Conservation (phyloP, 495 filamentous ascomycete species). For the Friedmanniomyces simplex region DNA sequence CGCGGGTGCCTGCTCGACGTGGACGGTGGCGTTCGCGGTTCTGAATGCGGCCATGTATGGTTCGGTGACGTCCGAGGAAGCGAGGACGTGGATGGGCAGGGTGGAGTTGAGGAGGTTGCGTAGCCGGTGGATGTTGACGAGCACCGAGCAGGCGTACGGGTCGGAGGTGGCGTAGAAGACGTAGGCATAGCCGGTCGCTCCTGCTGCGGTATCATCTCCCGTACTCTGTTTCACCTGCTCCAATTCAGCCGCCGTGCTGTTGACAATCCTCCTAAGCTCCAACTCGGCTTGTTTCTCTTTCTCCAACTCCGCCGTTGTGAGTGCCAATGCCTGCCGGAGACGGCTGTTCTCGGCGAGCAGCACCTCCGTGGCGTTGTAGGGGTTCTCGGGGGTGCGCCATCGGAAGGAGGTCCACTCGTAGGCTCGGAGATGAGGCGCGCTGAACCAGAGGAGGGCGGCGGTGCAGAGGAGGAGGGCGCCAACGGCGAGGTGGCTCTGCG, state of each 20-base stretch:
- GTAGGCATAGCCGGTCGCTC: slow-evolving; percentile 26
- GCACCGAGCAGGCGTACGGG: slow-evolving; percentile 31
- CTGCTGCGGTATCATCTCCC: too few relatives aligned
- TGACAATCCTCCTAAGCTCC: too few relatives aligned
- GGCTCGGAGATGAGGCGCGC: background rate
- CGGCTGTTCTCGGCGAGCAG: background rate
- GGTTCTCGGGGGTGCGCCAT: background rate
- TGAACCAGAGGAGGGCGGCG: background rate
- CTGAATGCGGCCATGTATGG: slow-evolving; percentile 3
- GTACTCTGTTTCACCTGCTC: too few relatives aligned
- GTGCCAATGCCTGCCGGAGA: background rate
- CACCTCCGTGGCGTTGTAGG: background rate
- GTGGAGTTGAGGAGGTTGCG: slow-evolving; percentile 20
- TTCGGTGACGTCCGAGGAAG: slow-evolving; percentile 3
- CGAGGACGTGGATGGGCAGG: slow-evolving; percentile 26
- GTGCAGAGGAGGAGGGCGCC: background rate
- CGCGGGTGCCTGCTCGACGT: slow-evolving; percentile 17
- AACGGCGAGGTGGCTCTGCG: background rate
- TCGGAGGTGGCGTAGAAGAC: slow-evolving; percentile 31
- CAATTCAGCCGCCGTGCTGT: too few relatives aligned
- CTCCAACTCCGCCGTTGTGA: background rate
- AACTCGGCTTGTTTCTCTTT: too few relatives aligned
- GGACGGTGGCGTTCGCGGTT: slow-evolving; percentile 14
- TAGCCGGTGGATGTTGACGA: slow-evolving; percentile 31
- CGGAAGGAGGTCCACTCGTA: background rate